Evolutionary conservation across 768 basidiomycete species (phyloP), one percentile per base, ranked within the genome.

Genomic region (Udeniomyces megalosporus): DNA sequence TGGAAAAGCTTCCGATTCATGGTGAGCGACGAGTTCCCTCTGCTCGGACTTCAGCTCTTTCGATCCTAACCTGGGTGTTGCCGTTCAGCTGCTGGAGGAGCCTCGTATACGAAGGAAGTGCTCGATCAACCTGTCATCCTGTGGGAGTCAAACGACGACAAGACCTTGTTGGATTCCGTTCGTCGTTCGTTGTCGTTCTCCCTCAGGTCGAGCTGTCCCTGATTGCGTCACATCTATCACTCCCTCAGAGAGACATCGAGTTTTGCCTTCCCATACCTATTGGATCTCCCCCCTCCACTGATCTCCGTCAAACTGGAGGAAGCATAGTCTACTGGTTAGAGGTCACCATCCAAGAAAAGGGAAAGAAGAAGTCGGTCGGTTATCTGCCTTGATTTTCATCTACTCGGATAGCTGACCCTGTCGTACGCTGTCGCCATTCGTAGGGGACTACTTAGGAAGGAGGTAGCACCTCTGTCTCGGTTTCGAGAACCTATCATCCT

Each of bases 321-420:
- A 28, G 45, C 6, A 35, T 51, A 17, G 26, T 49, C 2, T 61
- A 54, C 45, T 34, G 8, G 20, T 45, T 61, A n/a, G 53, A 61
- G 46, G 60, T 61, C 35, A 38, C 45, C n/a, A n/a, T 61, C 38
- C 29, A 44, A n/a, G 60, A 61, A 44, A 53, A 53, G 31, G 45
- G 31, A 1, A 61, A 61, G 53, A 61, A 61, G 52, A 54, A 61
- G 60, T 61, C 51, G n/a, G n/a, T n/a, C n/a, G n/a, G n/a, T n/a
- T n/a, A n/a, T n/a, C n/a, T n/a, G n/a, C n/a, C n/a, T n/a, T n/a
- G n/a, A n/a, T n/a, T n/a, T n/a, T n/a, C n/a, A n/a, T n/a, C n/a
- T n/a, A n/a, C n/a, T n/a, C n/a, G n/a, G n/a, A n/a, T n/a, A 10
- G 28, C 49, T 28, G 29, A 11, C n/a, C 29, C 22, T 28, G 6